These are phyloP conservation scores for Boletus pseudo-olivaceus DNA, from an alignment of 768 basidiomycete species.

Conservation along the genomic window DNA sequence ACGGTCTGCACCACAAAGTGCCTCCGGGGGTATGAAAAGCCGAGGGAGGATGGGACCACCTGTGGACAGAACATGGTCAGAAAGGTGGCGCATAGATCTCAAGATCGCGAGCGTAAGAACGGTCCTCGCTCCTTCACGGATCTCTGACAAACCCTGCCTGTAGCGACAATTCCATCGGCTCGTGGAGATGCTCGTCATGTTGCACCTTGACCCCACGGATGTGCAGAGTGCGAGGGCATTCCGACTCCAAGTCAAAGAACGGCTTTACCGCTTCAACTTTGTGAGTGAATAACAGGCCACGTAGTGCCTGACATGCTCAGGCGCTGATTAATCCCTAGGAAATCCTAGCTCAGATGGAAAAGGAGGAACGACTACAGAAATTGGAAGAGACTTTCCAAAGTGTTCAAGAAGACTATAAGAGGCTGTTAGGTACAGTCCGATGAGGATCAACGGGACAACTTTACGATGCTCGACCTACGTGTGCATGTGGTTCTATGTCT, in stretches of 20 bases:
- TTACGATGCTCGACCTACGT: slow-evolving; percentile 12
- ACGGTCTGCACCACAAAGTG: slow-evolving; percentile 23
- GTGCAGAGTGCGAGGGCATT: slow-evolving; percentile 56
- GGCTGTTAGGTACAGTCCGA: slow-evolving; percentile 61
- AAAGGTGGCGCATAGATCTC: slow-evolving; percentile 74
- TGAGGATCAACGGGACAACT: not conserved
- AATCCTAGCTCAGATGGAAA: slow-evolving; percentile 82
- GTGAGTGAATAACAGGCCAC: slow-evolving; percentile 42
- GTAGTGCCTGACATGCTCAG: not conserved
- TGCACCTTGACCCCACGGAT: slow-evolving; percentile 64
- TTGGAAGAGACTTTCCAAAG: slow-evolving; percentile 90
- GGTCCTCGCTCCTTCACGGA: not conserved
- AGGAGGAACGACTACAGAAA: slow-evolving; percentile 82
- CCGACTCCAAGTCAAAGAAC: slow-evolving; percentile 90
- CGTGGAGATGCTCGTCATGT: slow-evolving; percentile 84
- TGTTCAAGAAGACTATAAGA: slow-evolving; percentile 79
- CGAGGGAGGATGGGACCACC: slow-evolving; percentile 76
- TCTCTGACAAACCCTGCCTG: not conserved
- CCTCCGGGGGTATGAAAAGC: slow-evolving; percentile 15
- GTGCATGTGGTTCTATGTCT: not conserved
- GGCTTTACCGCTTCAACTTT: slow-evolving; percentile 93
- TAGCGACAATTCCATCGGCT: slow-evolving; percentile 94
- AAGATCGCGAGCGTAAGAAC: slow-evolving; percentile 82
- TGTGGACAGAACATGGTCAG: slow-evolving; percentile 69
- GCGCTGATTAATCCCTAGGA: slow-evolving; percentile 48